Percentiles rank a stretch among this genome's conserved stretches.
Evolutionary conservation across 2,329 filamentous ascomycete genomes (phyloP).

Genomic region (Pezicula radicicola): DNA sequence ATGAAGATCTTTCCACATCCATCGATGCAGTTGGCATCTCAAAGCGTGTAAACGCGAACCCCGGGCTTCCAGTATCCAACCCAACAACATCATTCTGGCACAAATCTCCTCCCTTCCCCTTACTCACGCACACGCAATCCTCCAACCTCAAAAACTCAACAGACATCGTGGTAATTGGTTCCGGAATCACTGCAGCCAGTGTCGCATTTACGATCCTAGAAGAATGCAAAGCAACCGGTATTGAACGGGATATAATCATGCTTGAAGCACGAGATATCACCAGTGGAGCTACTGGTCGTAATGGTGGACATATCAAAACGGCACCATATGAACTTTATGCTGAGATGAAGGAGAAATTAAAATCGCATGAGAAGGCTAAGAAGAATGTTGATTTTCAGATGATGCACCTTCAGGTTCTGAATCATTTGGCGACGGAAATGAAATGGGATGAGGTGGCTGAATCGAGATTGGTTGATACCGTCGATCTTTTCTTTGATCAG

Average conservation of each 20-base stretch:
- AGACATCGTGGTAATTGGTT: slow-evolving; percentile 52
- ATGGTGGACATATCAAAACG: slow-evolving; percentile 49
- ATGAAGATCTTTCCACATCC: no score
- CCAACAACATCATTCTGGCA: slow-evolving; percentile 46
- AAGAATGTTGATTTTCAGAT: slow-evolving; percentile 36
- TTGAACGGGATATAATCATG: slow-evolving; percentile 33
- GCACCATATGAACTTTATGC: slow-evolving; percentile 40
- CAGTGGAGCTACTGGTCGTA: slow-evolving; percentile 50
- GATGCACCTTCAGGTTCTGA: no score
- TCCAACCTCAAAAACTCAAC: slow-evolving; percentile 32
- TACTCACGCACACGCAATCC: slow-evolving; percentile 33
- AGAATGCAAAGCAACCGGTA: slow-evolving; percentile 19
- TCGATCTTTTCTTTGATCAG: no score
- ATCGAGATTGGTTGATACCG: no score
- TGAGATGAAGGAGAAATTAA: slow-evolving; percentile 27
- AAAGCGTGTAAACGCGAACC: slow-evolving; percentile 17
- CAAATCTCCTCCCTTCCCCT: slow-evolving; percentile 38
- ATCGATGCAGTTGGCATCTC: no score
- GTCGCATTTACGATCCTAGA: slow-evolving; percentile 32
- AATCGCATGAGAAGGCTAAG: slow-evolving; percentile 32
- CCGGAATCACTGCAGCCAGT: slow-evolving; percentile 48
- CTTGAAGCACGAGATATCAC: slow-evolving; percentile 47
- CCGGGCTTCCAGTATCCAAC: slow-evolving; percentile 38
- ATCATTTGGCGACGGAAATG: no score
- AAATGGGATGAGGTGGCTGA: no score